phyloP scores from a whole-genome alignment of 345 rosid species.

The Noccaea bulbosa region DNA sequence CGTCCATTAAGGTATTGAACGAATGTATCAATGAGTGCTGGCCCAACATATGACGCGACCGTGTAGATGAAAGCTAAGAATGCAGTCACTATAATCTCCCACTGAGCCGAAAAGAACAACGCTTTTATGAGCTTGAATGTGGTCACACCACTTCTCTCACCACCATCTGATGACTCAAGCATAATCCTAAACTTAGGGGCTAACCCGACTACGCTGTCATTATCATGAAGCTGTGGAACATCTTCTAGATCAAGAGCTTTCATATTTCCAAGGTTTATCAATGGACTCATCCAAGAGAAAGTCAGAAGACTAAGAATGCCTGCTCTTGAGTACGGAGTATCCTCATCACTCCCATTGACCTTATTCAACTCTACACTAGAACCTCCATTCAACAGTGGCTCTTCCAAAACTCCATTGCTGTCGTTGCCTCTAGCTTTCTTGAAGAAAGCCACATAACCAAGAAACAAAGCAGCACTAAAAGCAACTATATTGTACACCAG shows the following conservation, averaged over 20 bases:
- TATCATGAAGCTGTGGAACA: conserved; percentile 63
- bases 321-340: conserved; percentile 56
- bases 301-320: conserved; percentile 52
- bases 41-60: conserved; percentile 63
- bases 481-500: conserved; percentile 50
- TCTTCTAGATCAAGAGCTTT: conserved; percentile 64
- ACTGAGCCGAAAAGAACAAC: conserved; percentile 50
- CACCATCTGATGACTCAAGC: conserved; percentile 48
- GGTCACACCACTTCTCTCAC: conserved; percentile 45
- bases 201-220: conserved; percentile 52
- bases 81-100: conserved; percentile 53
- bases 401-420: conserved; percentile 44
- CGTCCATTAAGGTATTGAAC: conserved; percentile 65
- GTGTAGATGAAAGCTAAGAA: conserved; percentile 48
- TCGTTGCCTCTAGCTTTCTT: conserved; percentile 44
- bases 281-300: conserved; percentile 70
- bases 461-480: conserved; percentile 49
- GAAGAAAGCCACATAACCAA: conserved; percentile 55
- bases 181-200: conserved; percentile 49
- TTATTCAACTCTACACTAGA: conserved; percentile 39
- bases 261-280: conserved; percentile 61
- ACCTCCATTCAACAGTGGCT: conserved; percentile 50
- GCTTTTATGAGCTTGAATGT: conserved; percentile 58
- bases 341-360: conserved; percentile 45
- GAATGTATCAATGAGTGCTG: conserved; percentile 60